These are phyloP conservation scores for Salix koriyanagi DNA, from an alignment of 345 rosid genomes.

Conservation along the genomic window DNA sequence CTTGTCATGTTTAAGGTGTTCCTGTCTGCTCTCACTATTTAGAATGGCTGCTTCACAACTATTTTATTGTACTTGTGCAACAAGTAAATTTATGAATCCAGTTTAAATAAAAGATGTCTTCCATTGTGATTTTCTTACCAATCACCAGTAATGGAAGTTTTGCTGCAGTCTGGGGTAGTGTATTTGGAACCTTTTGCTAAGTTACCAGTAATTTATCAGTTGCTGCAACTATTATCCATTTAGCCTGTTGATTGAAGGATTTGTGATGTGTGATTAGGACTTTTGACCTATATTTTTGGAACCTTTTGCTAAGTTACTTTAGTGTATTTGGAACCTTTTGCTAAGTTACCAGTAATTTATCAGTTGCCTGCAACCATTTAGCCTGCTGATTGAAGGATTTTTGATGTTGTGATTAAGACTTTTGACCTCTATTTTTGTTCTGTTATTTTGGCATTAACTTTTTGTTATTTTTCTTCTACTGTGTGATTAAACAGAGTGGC, in stretches of 20 bases:
- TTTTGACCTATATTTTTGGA: background rate
- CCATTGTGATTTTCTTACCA: background rate
- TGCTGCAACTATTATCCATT: background rate
- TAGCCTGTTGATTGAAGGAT: background rate
- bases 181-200: background rate
- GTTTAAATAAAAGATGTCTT: background rate
- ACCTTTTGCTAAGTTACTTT: background rate
- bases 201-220: background rate
- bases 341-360: background rate
- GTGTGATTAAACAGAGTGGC: conserved; percentile 75
- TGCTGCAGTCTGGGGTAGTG: background rate
- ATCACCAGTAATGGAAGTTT: background rate
- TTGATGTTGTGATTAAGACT: background rate
- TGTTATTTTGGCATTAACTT: conserved; percentile 3
- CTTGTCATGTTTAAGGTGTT: background rate
- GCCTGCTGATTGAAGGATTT: background rate
- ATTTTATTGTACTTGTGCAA: background rate
- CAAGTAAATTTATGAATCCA: background rate
- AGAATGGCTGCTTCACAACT: background rate
- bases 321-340: background rate
- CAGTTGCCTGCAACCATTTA: background rate
- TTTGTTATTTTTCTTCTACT: conserved; percentile 10
- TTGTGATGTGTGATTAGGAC: background rate
- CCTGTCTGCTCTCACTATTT: background rate
- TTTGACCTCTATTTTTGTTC: background rate